Percentiles rank a stretch among this genome's conserved stretches.
These are phyloP conservation scores for Yarrowia deformans DNA, from an alignment of 805 yeast species.

Conservation along the genomic window DNA sequence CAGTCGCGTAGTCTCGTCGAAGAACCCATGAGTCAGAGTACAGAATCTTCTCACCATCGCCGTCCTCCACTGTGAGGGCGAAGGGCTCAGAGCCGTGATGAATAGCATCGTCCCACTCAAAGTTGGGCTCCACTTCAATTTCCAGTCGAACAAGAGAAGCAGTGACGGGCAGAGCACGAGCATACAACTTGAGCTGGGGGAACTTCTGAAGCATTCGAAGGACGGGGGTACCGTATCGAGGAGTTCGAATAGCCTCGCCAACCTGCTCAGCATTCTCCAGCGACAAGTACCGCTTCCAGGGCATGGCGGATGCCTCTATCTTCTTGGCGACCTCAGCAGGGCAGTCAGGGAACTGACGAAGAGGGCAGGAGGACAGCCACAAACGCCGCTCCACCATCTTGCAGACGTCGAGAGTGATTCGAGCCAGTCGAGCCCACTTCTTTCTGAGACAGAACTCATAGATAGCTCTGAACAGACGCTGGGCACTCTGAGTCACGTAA, in stretches of 20 bases:
- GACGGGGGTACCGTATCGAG: conserved; percentile 62
- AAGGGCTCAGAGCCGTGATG: conserved; percentile 76
- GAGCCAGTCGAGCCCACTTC: conserved; percentile 73
- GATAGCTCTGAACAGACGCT: conserved; percentile 84
- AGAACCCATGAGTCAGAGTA: conserved; percentile 63
- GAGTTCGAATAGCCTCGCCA: conserved; percentile 80
- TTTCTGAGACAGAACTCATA: conserved; percentile 75
- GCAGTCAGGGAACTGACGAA: conserved; percentile 79
- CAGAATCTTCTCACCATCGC: conserved; percentile 79
- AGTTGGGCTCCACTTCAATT: conserved; percentile 70
- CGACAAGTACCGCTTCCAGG: conserved; percentile 79
- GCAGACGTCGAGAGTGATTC: conserved; percentile 65
- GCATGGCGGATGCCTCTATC: conserved; percentile 80
- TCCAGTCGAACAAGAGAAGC: conserved; percentile 69
- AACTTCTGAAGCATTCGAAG: conserved; percentile 70
- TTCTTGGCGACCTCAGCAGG: conserved; percentile 74
- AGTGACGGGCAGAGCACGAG: conserved; percentile 79
- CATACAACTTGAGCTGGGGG: conserved; percentile 69
- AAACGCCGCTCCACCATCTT: conserved; percentile 80
- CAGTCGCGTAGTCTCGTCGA: conserved; percentile 57
- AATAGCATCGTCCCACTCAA: conserved; percentile 74
- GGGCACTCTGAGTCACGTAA: conserved; percentile 91
- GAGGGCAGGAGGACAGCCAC: conserved; percentile 87
- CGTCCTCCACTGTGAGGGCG: conserved; percentile 76
- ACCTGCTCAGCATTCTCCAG: conserved; percentile 74